phyloP scores from a whole-genome alignment of 2,329 filamentous ascomycete species.

The Dryadomyces quercivorus region DNA sequence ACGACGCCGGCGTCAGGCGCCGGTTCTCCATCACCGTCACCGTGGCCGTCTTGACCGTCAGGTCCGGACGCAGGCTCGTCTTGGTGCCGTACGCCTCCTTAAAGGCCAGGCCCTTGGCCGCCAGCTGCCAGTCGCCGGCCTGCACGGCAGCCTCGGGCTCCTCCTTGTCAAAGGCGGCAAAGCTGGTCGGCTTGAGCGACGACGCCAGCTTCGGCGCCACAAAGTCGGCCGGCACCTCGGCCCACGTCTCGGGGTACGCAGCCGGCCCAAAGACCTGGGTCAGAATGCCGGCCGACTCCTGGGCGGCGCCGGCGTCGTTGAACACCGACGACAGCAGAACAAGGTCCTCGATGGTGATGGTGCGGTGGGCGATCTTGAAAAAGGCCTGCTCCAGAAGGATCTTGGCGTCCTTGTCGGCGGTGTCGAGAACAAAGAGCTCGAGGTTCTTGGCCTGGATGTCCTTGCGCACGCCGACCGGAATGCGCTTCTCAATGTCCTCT shows the following conservation, averaged over 20 bases:
- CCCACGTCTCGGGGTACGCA: conserved; percentile 57
- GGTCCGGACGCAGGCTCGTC: conserved; percentile 66
- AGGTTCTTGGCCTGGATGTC: conserved; percentile 57
- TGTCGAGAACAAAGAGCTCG: conserved; percentile 64
- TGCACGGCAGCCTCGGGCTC: conserved; percentile 54
- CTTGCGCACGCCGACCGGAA: conserved; percentile 60
- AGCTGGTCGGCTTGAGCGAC: conserved; percentile 67
- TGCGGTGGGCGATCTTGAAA: conserved; percentile 61
- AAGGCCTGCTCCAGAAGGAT: conserved; percentile 72
- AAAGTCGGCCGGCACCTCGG: conserved; percentile 50
- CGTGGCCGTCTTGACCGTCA: conserved; percentile 73
- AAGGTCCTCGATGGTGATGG: conserved; percentile 47
- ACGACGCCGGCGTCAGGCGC: conserved; percentile 72
- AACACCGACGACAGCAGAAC: conserved; percentile 51
- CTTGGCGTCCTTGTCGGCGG: conserved; percentile 45
- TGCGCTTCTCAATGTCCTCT: conserved; percentile 79
- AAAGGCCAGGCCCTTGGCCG: conserved; percentile 80
- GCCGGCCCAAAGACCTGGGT: conserved; percentile 43
- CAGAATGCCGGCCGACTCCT: conserved; percentile 54
- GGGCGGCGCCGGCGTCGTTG: conserved; percentile 35
- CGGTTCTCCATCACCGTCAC: conserved; percentile 93
- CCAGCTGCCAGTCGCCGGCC: conserved; percentile 68
- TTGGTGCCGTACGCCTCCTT: conserved; percentile 83
- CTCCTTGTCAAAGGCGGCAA: conserved; percentile 64
- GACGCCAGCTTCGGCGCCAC: conserved; percentile 41